Percentiles rank a stretch among this genome's conserved stretches.
Evolutionary conservation across 2,329 filamentous ascomycete species (phyloP).

Genomic region (Xylariaceae sp.): DNA sequence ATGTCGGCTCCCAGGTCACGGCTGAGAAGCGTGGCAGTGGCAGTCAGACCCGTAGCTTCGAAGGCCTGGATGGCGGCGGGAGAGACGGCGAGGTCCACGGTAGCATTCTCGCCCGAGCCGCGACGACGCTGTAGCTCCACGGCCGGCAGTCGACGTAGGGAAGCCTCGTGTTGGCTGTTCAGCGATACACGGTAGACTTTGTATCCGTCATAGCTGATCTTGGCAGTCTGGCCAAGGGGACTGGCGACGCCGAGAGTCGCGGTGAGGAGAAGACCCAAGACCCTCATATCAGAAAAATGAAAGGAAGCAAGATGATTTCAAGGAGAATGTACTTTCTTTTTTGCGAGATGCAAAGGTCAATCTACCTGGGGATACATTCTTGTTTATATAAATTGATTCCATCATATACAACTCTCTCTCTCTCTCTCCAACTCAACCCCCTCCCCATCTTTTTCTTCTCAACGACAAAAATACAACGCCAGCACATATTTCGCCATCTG

Average conservation of each 20-base stretch:
- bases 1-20: conserved; percentile 29
- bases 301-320: too few species aligned
- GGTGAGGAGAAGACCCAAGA: conserved; percentile 11
- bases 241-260: not conserved
- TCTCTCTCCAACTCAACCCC: too few species aligned
- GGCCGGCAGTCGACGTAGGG: conserved; percentile 19
- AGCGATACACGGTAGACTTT: conserved; percentile 30
- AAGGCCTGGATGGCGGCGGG: conserved; percentile 27
- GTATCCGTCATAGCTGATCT: conserved; percentile 31
- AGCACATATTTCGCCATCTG: not conserved
- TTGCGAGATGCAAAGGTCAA: too few species aligned
- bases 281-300: conserved; percentile 16
- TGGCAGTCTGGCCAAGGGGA: not conserved
- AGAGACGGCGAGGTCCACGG: conserved; percentile 32
- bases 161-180: conserved; percentile 15
- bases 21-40: conserved; percentile 20
- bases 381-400: too few species aligned
- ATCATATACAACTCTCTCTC: too few species aligned
- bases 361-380: too few species aligned
- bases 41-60: conserved; percentile 18
- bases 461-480: not conserved
- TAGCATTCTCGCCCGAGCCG: not conserved
- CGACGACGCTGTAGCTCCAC: conserved; percentile 26
- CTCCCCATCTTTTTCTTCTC: too few species aligned
- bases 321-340: too few species aligned